Percentiles rank a stretch among this genome's conserved stretches.
These are phyloP conservation scores for Cladosporium velox DNA, from an alignment of 2,329 filamentous ascomycete genomes.

Conservation along the genomic window DNA sequence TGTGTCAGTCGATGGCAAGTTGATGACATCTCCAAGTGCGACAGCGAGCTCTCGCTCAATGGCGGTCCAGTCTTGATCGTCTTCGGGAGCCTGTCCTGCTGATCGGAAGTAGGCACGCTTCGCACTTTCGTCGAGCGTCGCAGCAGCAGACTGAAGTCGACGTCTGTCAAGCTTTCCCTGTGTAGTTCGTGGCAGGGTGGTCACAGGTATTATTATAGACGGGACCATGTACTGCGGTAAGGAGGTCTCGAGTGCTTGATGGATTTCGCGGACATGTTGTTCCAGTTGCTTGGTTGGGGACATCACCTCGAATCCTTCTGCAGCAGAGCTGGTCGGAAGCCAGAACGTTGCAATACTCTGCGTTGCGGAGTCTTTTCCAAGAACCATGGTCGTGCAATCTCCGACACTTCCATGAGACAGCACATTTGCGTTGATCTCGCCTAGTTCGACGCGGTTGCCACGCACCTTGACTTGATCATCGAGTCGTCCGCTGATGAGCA, in stretches of 20 bases:
- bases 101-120: constrained; percentile 47
- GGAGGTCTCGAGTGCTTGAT: constrained; percentile 54
- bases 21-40: constrained; percentile 40
- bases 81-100: constrained; percentile 36
- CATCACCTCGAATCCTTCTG: constrained; percentile 5
- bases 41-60: constrained; percentile 60
- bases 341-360: constrained; percentile 68
- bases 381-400: constrained; percentile 66
- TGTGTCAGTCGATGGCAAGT: constrained; percentile 51
- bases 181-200: constrained; percentile 67
- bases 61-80: constrained; percentile 51
- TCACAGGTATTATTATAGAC: constrained; percentile 69
- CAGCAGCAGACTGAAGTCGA: constrained; percentile 54
- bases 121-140: constrained; percentile 46
- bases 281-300: constrained; percentile 16
- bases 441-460: constrained; percentile 76
- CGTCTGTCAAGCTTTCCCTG: constrained; percentile 73
- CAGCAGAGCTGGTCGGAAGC: constrained; percentile 47
- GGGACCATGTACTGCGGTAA: constrained; percentile 81
- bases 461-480: constrained; percentile 83
- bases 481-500: constrained; percentile 71
- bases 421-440: constrained; percentile 69
- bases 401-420: constrained; percentile 54
- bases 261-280: constrained; percentile 51
- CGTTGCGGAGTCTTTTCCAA: constrained; percentile 44